These are phyloP conservation scores for Mycena latifolia DNA, from an alignment of 768 basidiomycete species.

Conservation along the genomic window DNA sequence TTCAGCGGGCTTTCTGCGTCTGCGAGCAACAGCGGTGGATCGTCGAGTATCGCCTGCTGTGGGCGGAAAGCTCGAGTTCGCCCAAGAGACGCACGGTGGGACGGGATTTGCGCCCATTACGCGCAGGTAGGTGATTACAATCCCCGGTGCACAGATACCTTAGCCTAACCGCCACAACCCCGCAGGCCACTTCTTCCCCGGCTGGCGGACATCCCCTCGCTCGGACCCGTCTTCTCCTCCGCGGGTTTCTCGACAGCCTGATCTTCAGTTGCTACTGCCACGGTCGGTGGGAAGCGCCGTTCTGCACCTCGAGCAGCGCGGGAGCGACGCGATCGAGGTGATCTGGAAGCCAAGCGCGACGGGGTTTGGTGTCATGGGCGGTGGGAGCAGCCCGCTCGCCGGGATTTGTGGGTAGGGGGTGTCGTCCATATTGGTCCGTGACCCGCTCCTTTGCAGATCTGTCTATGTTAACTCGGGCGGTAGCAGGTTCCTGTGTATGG, in stretches of 20 bases:
- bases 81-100: conserved; percentile 66
- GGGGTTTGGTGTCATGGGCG: conserved; percentile 94
- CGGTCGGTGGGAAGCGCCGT: conserved; percentile 78
- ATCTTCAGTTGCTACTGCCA: conserved; percentile 98
- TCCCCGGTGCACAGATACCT: too few species aligned
- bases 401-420: too few species aligned
- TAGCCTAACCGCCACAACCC: too few species aligned
- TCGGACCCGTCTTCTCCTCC: conserved; percentile 86
- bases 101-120: conserved; percentile 89
- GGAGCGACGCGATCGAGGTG: conserved; percentile 86
- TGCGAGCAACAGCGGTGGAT: neutral
- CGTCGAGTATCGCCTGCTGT: conserved; percentile 22
- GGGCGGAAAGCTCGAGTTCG: conserved; percentile 76
- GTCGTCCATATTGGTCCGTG: conserved; percentile 85
- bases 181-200: conserved; percentile 89
- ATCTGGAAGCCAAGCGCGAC: conserved; percentile 91
- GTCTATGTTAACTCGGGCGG: neutral
- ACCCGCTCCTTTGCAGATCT: neutral
- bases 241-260: conserved; percentile 89
- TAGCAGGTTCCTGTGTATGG: conserved; percentile 78
- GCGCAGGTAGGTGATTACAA: conserved; percentile 63
- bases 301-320: conserved; percentile 78
- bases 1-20: conserved; percentile 52
- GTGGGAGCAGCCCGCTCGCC: conserved; percentile 89
- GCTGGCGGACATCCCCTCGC: too few species aligned